Evolutionary conservation across 768 basidiomycete genomes (phyloP).

Genomic region (Clitopilus hobsonii): DNA sequence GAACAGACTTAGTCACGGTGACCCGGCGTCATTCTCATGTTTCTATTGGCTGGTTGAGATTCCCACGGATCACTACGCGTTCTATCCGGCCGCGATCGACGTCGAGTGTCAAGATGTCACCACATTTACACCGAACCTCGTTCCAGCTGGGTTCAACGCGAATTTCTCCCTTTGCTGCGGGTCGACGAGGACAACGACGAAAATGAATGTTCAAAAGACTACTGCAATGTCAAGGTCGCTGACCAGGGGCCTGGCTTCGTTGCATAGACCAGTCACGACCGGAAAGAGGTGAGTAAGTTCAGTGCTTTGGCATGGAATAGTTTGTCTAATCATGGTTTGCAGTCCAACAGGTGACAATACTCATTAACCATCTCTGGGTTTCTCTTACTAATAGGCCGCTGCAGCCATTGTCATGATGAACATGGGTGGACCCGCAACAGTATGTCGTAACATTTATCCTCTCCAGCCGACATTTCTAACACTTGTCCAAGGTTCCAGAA

Average conservation of each 20-base stretch:
- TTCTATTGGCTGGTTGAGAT: background rate
- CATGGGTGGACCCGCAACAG: constrained; percentile 97
- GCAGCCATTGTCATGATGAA: constrained; percentile 98
- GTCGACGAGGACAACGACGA: background rate
- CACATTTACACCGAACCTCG: background rate
- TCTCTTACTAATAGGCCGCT: too few relatives aligned
- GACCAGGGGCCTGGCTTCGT: background rate
- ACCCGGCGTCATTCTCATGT: background rate
- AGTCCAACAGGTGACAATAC: background rate
- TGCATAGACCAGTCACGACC: background rate
- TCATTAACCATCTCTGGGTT: too few relatives aligned
- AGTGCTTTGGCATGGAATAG: constrained; percentile 6
- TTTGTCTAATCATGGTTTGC: background rate
- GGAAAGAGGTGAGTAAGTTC: background rate
- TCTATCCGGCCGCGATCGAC: background rate
- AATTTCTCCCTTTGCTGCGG: background rate
- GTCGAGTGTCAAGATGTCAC: background rate
- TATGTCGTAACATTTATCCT: constrained; percentile 28
- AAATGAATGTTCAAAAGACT: background rate
- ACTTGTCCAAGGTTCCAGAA: constrained; percentile 67
- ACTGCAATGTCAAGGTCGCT: background rate
- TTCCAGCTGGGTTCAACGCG: background rate
- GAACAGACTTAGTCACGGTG: too few relatives aligned
- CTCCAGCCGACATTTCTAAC: background rate
- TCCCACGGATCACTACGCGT: background rate